phyloP scores from a whole-genome alignment of 345 rosid genomes.

The Physaria fendleri region DNA sequence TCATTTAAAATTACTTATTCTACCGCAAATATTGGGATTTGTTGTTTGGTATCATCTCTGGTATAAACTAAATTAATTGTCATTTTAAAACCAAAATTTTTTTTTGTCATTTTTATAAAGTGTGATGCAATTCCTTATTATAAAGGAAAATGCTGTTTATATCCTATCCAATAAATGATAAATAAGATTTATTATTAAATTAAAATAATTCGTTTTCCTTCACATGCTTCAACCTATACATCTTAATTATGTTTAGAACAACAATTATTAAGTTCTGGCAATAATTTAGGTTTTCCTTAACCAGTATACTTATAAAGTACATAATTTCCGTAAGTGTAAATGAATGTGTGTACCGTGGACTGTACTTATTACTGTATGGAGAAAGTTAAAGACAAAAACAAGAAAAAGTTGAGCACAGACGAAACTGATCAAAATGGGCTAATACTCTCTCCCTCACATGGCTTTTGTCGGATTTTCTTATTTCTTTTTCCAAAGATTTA shows the following conservation, averaged over 20 bases:
- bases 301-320: neutral
- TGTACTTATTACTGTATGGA: constrained; percentile 24
- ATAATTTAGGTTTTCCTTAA: neutral
- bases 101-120: neutral
- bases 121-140: neutral
- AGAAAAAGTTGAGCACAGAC: neutral
- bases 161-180: neutral
- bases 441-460: constrained; percentile 24
- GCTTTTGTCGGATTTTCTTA: constrained; percentile 13
- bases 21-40: neutral
- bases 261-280: neutral
- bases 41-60: neutral
- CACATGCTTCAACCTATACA: neutral
- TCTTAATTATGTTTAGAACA: neutral
- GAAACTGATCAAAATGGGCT: constrained; percentile 18
- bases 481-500: neutral
- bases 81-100: too few species aligned
- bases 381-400: constrained; percentile 10
- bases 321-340: constrained; percentile 5
- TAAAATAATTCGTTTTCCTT: neutral
- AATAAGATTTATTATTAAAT: neutral
- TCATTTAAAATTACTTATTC: constrained; percentile 4
- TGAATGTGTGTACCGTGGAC: constrained; percentile 15
- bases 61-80: too few species aligned
- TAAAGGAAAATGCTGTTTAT: neutral